Percentiles rank a stretch among this genome's conserved stretches.
These are phyloP conservation scores for Speleostelium caveatum DNA, from an alignment of 78 protist species.

Conservation along the genomic window DNA sequence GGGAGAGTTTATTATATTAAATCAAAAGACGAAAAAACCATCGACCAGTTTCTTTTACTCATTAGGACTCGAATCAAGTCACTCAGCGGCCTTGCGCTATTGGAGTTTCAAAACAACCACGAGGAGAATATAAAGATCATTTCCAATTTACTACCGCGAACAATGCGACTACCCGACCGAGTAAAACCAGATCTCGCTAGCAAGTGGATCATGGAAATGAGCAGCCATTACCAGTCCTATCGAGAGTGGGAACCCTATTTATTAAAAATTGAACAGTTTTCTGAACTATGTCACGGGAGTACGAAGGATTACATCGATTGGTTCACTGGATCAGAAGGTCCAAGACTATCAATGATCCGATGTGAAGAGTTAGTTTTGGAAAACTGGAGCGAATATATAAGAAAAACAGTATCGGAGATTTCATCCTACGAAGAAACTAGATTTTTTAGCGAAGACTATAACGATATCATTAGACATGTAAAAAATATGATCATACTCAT, in stretches of 20 bases:
- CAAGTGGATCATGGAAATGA: conserved; percentile 61
- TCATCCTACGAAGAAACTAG: conserved; percentile 46
- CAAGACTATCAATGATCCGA: conserved; percentile 64
- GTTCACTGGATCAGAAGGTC: conserved; percentile 70
- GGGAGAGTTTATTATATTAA: conserved; percentile 19
- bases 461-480: conserved; percentile 33
- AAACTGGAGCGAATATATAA: conserved; percentile 64
- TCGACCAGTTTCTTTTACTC: conserved; percentile 32
- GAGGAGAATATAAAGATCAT: conserved; percentile 7
- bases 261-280: conserved; percentile 53
- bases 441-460: conserved; percentile 51
- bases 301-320: conserved; percentile 56
- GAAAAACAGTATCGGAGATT: conserved; percentile 29
- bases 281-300: conserved; percentile 40
- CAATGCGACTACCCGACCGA: conserved; percentile 72
- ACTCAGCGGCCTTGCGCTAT: neutral
- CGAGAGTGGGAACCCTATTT: conserved; percentile 30
- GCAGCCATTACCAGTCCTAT: conserved; percentile 22
- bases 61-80: conserved; percentile 25
- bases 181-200: conserved; percentile 59
- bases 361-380: conserved; percentile 63
- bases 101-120: neutral
- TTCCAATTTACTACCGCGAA: conserved; percentile 13
- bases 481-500: conserved; percentile 41
- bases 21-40: conserved; percentile 44